These are phyloP conservation scores for Vachellia collinsii DNA, from an alignment of 306 rosid genomes.

Conservation along the genomic window DNA sequence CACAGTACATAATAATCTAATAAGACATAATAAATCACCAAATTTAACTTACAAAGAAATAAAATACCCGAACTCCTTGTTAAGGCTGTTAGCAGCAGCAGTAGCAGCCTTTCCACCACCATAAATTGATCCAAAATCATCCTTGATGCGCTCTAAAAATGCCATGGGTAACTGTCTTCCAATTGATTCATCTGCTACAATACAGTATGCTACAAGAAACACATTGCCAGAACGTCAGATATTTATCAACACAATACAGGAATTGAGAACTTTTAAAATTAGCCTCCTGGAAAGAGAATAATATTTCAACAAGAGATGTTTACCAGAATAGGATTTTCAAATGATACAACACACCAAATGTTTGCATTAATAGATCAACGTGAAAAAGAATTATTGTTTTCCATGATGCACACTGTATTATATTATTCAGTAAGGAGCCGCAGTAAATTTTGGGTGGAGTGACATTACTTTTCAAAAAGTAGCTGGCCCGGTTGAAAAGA, in stretches of 20 bases:
- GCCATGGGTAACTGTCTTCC: conserved; percentile 95
- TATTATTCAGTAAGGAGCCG: background rate
- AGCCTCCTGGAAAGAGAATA: background rate
- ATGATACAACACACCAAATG: background rate
- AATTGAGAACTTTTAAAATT: background rate
- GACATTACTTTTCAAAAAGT: background rate
- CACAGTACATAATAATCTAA: conserved; percentile 15
- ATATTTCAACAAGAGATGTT: background rate
- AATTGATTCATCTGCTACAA: conserved; percentile 86
- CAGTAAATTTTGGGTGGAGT: background rate
- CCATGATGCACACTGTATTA: background rate
- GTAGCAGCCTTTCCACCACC: conserved; percentile 89
- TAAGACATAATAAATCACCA: conserved; percentile 17
- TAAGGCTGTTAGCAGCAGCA: conserved; percentile 80
- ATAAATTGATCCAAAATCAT: conserved; percentile 76
- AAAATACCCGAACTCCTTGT: conserved; percentile 88
- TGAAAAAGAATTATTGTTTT: background rate
- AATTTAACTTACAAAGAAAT: conserved; percentile 8
- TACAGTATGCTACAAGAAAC: conserved; percentile 80
- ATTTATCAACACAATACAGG: conserved; percentile 12
- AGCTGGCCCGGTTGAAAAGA: background rate
- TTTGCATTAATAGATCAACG: background rate
- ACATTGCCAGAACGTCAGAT: conserved; percentile 6
- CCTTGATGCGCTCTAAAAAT: conserved; percentile 91
- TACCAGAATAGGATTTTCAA: background rate